Evolutionary conservation across 2,329 filamentous ascomycete genomes (phyloP).

Genomic region (Phaeosphaeria sp.): DNA sequence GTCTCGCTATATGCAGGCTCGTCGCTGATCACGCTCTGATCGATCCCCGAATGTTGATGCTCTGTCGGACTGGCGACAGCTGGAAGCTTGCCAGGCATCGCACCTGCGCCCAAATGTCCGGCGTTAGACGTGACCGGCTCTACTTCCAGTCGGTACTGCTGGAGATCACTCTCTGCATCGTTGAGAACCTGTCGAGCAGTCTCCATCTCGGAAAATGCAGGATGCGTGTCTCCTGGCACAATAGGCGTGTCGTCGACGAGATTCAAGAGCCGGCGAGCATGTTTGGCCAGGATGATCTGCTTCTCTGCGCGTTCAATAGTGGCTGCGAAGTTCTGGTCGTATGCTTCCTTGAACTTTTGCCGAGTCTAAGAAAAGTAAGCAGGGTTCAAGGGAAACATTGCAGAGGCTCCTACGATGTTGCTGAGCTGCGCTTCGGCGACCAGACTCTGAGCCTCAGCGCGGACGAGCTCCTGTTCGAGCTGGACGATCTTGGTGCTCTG

Average conservation of each 20-base stretch:
- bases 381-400: neutral
- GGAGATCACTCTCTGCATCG: conserved; percentile 88
- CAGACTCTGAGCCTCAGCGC: conserved; percentile 93
- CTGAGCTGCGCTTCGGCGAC: conserved; percentile 96
- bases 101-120: conserved; percentile 56
- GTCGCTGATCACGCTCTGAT: conserved; percentile 31
- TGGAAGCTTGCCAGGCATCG: conserved; percentile 46
- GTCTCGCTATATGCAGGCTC: conserved; percentile 21
- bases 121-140: conserved; percentile 62
- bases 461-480: conserved; percentile 93
- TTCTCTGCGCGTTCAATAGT: conserved; percentile 97
- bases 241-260: conserved; percentile 90
- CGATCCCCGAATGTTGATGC: conserved; percentile 14
- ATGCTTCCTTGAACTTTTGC: conserved; percentile 95
- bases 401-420: conserved; percentile 70
- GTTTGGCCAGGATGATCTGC: conserved; percentile 90
- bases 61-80: conserved; percentile 10
- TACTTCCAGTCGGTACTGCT: conserved; percentile 69
- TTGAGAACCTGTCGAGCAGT: conserved; percentile 86
- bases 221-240: conserved; percentile 80
- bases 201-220: conserved; percentile 69
- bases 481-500: conserved; percentile 80
- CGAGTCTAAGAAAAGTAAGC: conserved; percentile 70
- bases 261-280: conserved; percentile 83
- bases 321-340: conserved; percentile 84